A percentile compares a stretch with the other conserved stretches of the same genome.
Evolutionary conservation across 257 asterid species (phyloP).

Genomic region (Solanum chiquidenum): DNA sequence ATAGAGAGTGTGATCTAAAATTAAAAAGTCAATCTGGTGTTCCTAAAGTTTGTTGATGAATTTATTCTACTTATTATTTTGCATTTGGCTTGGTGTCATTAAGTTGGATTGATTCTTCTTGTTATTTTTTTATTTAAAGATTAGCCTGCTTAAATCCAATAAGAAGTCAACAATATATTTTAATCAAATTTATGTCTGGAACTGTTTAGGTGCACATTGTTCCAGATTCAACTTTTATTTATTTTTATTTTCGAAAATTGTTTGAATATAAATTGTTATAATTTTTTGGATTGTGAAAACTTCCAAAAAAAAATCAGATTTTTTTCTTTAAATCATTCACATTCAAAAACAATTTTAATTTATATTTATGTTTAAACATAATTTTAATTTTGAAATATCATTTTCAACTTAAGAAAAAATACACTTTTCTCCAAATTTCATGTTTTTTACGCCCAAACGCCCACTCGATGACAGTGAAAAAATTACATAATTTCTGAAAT

Average conservation of each 20-base stretch:
- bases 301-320: too few relatives aligned
- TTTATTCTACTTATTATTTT: background rate
- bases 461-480: background rate
- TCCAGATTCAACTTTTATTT: background rate
- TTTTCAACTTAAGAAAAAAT: background rate
- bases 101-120: background rate
- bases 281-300: background rate
- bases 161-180: background rate
- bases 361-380: background rate
- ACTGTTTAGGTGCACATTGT: background rate
- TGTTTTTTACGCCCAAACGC: background rate
- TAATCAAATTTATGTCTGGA: background rate
- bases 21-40: background rate
- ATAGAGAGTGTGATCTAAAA: background rate
- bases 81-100: background rate
- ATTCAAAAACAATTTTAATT: background rate
- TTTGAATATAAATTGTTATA: background rate
- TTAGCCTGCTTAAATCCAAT: background rate
- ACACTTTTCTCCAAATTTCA: background rate
- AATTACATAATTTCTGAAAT: background rate
- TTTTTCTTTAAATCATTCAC: background rate
- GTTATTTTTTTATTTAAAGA: background rate
- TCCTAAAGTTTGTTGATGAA: background rate
- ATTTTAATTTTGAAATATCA: background rate
- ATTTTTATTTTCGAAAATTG: background rate